Evolutionary conservation across 2,329 filamentous ascomycete species (phyloP), one percentile per base, ranked within the genome.

Genomic region (Ilyonectria sp.): DNA sequence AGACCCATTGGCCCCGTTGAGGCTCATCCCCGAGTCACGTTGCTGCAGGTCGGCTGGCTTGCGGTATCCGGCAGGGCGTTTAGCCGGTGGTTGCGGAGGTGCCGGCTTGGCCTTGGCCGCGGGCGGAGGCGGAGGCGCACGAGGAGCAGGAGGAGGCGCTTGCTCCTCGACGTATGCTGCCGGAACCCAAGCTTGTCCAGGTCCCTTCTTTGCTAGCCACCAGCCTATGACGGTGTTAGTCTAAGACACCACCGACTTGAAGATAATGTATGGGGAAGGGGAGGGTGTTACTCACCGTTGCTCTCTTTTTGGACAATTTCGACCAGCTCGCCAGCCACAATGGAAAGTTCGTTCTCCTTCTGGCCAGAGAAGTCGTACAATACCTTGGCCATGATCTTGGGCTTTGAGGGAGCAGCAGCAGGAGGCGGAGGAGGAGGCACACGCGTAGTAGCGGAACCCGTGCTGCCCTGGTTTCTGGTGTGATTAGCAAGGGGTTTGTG

Each of bases 121-220:
- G 3, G 91, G 87, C 1, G 92, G 89, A 1, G 92, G 90, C 10
- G 91, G 91, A 15, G 93, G 91, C 7, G 90, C 87, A 23, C 88
- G 84, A 4, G 90, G 88, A 52, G 88, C 86, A 29, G 89, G 86
- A 7, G 90, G 87, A 8, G 90, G 88, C 5, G 89, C 87, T 78
- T 93, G 88, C 82, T 98, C 95, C 82, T 98, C 93, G 9, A 99
- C 92, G 77, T 99, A 99, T 21, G 95, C 94, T 21, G 95, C 93
- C 0, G 96, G 96, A 3, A 96, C 90, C 96, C 96, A 99, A 58
- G 94, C 96, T 81, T 96, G 94, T n/a, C 89, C 89, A 5, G 74
- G 74, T 6, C 72, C 82, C 69, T 92, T 93, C 84, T 94, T 95
- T 70, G 92, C 96, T 53, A 98, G 86, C 95, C 95, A 98, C 96